Evolutionary conservation across 2,329 filamentous ascomycete genomes (phyloP).

Genomic region (Sporothrix phasma): DNA sequence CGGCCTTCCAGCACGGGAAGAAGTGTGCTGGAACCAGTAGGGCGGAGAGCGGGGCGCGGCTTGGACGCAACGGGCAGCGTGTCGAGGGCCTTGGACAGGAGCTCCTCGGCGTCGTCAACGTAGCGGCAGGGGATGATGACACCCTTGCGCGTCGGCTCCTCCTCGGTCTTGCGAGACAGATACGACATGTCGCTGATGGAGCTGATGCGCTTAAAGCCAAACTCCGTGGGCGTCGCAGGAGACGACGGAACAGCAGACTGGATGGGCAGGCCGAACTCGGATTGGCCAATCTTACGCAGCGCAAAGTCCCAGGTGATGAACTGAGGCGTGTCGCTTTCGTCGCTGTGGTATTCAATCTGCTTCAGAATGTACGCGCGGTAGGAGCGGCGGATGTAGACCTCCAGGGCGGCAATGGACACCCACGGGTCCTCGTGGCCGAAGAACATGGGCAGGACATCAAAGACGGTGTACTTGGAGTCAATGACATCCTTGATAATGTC

Average conservation of each 20-base stretch:
- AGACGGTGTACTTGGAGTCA: constrained; percentile 97
- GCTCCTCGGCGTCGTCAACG: constrained; percentile 86
- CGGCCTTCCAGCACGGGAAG: constrained; percentile 66
- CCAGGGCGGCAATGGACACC: constrained; percentile 86
- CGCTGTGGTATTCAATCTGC: constrained; percentile 75
- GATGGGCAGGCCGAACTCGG: constrained; percentile 76
- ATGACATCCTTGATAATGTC: constrained; percentile 95
- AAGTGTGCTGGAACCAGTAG: constrained; percentile 39
- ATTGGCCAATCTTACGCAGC: constrained; percentile 83
- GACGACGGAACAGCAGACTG: constrained; percentile 74
- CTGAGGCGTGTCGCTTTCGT: constrained; percentile 56
- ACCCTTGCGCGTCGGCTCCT: constrained; percentile 79
- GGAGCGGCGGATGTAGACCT: constrained; percentile 91
- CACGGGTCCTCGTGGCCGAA: constrained; percentile 90
- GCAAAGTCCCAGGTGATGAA: constrained; percentile 95
- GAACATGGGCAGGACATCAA: constrained; percentile 90
- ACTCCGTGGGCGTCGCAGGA: constrained; percentile 63
- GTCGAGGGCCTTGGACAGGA: constrained; percentile 74
- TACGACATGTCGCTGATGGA: constrained; percentile 98
- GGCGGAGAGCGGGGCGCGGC: constrained; percentile 32
- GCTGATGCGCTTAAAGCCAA: constrained; percentile 68
- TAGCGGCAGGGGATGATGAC: constrained; percentile 90
- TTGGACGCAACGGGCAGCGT: constrained; percentile 52
- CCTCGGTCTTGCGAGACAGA: constrained; percentile 58
- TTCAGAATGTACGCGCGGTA: constrained; percentile 94